Conservation (phyloP, 2,329 filamentous ascomycete species). For the Karstenula rhodostoma region DNA sequence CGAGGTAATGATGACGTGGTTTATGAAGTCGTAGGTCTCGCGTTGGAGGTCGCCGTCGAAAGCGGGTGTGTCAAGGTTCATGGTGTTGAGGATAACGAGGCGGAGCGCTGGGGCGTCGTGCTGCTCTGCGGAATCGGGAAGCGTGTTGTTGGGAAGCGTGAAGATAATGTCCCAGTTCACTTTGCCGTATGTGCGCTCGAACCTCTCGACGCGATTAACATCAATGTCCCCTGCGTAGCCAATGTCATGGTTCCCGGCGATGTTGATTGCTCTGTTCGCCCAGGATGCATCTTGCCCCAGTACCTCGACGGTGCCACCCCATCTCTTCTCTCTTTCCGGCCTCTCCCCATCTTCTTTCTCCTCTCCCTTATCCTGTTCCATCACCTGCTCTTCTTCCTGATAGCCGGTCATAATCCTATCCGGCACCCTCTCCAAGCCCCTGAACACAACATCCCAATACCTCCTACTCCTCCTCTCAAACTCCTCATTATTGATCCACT, state of each 20-base stretch:
- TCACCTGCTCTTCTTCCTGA: conserved; percentile 2
- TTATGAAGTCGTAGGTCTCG: conserved; percentile 79
- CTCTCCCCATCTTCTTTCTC: conserved; percentile 18
- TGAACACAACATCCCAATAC: conserved; percentile 84
- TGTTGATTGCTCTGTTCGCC: conserved; percentile 82
- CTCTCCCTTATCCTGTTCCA: neutral
- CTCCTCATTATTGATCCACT: conserved; percentile 90
- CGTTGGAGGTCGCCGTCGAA: conserved; percentile 72
- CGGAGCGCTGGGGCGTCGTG: conserved; percentile 72
- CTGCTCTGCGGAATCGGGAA: neutral
- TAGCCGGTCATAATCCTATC: conserved; percentile 44
- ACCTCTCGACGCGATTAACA: conserved; percentile 75
- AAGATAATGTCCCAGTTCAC: conserved; percentile 90
- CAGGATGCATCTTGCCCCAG: conserved; percentile 64
- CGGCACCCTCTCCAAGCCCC: conserved; percentile 68
- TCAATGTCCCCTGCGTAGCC: conserved; percentile 94
- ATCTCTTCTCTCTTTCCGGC: conserved; percentile 25
- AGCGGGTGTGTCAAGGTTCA: conserved; percentile 91
- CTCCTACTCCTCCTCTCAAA: conserved; percentile 76
- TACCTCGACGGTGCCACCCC: conserved; percentile 45
- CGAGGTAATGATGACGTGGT: conserved; percentile 69
- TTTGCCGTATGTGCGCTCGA: conserved; percentile 84
- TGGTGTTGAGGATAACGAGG: conserved; percentile 86
- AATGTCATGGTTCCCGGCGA: conserved; percentile 95
- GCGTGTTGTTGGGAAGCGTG: conserved; percentile 35